Conservation (phyloP, 192 early-diverging fungal genomes). For the Fimicolochytrium jonesii region DNA sequence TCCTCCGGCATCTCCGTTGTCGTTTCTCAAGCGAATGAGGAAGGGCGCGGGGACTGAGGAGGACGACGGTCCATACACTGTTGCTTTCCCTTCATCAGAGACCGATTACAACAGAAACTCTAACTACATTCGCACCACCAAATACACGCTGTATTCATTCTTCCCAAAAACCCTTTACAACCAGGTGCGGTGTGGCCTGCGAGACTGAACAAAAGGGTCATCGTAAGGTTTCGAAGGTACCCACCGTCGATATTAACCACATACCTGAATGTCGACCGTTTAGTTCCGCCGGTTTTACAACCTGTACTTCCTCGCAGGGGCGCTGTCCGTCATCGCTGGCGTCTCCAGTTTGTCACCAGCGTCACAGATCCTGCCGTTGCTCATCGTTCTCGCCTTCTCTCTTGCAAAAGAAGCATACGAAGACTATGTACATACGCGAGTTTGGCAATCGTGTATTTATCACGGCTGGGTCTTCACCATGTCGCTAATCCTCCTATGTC, state of each 20-base stretch:
- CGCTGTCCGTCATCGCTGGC: conserved; percentile 39
- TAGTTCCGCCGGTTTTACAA: conserved; percentile 61
- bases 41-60: no score
- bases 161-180: conserved; percentile 89
- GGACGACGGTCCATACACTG: conserved; percentile 4
- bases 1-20: no score
- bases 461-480: no score
- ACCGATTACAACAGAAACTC: neutral
- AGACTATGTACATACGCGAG: conserved; percentile 38
- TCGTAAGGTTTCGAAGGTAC: no score
- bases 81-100: conserved; percentile 16
- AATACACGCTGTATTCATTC: conserved; percentile 87
- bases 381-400: conserved; percentile 47
- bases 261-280: no score
- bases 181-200: conserved; percentile 82
- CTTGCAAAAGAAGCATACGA: conserved; percentile 52
- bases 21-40: no score
- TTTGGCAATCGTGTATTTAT: no score
- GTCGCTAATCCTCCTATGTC: neutral
- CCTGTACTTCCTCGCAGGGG: conserved; percentile 57
- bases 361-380: conserved; percentile 43
- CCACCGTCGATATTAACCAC: no score
- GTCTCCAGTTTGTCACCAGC: conserved; percentile 32
- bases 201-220: no score
- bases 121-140: conserved; percentile 90